Conservation (phyloP, 2,329 filamentous ascomycete genomes). For the Fusarium praegraminearum region DNA sequence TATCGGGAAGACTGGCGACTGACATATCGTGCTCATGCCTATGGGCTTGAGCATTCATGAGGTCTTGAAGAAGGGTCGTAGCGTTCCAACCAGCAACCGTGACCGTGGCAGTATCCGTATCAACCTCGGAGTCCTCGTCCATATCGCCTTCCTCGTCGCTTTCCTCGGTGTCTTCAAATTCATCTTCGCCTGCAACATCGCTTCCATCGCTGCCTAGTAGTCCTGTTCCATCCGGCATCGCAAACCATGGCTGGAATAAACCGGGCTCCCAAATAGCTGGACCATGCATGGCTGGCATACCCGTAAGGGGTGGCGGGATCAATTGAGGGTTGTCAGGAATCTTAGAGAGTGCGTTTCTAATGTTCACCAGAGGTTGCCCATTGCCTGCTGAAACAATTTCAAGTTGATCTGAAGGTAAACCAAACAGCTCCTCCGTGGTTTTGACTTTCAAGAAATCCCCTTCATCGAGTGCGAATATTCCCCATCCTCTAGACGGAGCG, state of each 20-base stretch:
- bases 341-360: constrained; percentile 42
- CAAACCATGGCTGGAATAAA: constrained; percentile 22
- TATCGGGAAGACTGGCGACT: constrained; percentile 12
- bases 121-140: constrained; percentile 27
- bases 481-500: constrained; percentile 59
- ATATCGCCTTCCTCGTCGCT: constrained; percentile 36
- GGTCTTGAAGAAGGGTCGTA: no score
- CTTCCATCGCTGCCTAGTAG: constrained; percentile 32
- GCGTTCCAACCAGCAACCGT: not conserved
- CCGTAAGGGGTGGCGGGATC: not conserved
- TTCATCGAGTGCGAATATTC: constrained; percentile 60
- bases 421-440: constrained; percentile 52
- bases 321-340: constrained; percentile 51
- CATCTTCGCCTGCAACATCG: constrained; percentile 29
- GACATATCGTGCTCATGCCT: not conserved
- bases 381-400: constrained; percentile 32
- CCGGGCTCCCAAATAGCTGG: constrained; percentile 24
- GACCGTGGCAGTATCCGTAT: constrained; percentile 19
- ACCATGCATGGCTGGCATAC: constrained; percentile 8
- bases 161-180: constrained; percentile 40
- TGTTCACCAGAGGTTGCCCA: constrained; percentile 45
- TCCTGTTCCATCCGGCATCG: constrained; percentile 19
- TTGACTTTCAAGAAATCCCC: constrained; percentile 57
- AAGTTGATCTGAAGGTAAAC: constrained; percentile 41
- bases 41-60: not conserved